Evolutionary conservation across 495 filamentous ascomycete genomes (phyloP).

Genomic region (Penicillium odoratum): DNA sequence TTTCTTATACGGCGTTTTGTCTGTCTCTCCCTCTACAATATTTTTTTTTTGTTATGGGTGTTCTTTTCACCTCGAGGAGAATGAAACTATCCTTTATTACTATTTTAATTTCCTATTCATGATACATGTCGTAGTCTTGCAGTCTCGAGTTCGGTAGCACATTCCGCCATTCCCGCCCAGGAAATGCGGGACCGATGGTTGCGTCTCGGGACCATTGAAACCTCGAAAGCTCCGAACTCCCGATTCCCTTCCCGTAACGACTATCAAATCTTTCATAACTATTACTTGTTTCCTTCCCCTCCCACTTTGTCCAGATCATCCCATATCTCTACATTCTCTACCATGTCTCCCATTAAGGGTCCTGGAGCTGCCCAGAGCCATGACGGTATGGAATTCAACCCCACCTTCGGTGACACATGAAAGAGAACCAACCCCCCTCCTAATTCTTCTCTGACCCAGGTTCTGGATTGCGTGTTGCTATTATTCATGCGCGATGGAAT

Average conservation of each 20-base stretch:
- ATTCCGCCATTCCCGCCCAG: conserved; percentile 28
- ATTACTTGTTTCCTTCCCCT: not conserved
- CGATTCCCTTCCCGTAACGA: not conserved
- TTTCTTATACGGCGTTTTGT: conserved; percentile 23
- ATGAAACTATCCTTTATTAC: conserved; percentile 16
- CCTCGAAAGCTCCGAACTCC: not conserved
- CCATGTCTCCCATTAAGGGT: conserved; percentile 54
- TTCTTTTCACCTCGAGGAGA: conserved; percentile 19
- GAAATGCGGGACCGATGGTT: conserved; percentile 25
- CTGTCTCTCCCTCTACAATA: not conserved
- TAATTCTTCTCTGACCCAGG: conserved; percentile 45
- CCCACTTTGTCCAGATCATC: not conserved
- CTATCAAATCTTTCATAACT: not conserved
- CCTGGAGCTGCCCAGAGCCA: conserved; percentile 53
- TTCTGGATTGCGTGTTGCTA: conserved; percentile 82
- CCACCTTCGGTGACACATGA: not conserved
- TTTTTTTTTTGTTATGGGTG: conserved; percentile 3
- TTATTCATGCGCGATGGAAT: conserved; percentile 97
- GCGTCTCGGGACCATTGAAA: conserved; percentile 9
- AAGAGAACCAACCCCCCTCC: not conserved
- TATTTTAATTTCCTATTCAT: conserved; percentile 7
- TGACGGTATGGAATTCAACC: conserved; percentile 43
- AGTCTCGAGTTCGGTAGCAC: conserved; percentile 11
- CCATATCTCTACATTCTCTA: not conserved
- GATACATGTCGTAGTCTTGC: conserved; percentile 18